These are phyloP conservation scores for Ophiostoma himal-ulmi DNA, from an alignment of 2,329 filamentous ascomycete species.

Conservation along the genomic window DNA sequence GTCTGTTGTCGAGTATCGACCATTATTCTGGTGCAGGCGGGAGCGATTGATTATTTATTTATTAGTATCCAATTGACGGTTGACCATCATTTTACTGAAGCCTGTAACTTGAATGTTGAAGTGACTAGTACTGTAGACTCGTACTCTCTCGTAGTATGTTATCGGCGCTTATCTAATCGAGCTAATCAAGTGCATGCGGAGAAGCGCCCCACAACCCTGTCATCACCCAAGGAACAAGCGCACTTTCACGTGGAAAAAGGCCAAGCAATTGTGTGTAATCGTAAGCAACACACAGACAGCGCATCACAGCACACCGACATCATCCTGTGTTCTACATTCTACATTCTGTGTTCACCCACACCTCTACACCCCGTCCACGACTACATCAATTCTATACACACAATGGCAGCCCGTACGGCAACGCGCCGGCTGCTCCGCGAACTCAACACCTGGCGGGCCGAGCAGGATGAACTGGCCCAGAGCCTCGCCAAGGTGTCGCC, in stretches of 20 bases:
- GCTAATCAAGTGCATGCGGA: neutral
- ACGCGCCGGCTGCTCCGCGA: conserved; percentile 55
- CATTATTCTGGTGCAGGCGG: conserved; percentile 10
- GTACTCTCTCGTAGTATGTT: neutral
- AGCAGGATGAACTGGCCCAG: conserved; percentile 35
- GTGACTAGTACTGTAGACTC: too few species aligned
- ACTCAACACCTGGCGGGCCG: conserved; percentile 48
- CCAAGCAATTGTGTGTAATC: neutral
- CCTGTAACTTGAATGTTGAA: too few species aligned
- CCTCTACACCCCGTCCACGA: too few species aligned
- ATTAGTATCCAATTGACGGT: neutral
- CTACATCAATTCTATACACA: neutral
- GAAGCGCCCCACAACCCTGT: neutral
- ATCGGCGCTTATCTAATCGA: neutral
- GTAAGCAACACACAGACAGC: neutral
- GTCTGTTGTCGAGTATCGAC: neutral
- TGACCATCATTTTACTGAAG: neutral
- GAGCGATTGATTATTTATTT: conserved; percentile 4
- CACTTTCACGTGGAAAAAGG: conserved; percentile 15
- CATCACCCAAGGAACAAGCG: neutral
- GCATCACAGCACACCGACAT: neutral
- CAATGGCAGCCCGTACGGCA: conserved; percentile 41
- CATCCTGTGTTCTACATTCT: neutral
- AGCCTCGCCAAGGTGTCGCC: neutral
- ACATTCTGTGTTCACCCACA: too few species aligned